Percentiles rank a stretch among this genome's conserved stretches.
Evolutionary conservation across 2,329 filamentous ascomycete genomes (phyloP).

Genomic region (Epichloe coenophiala): DNA sequence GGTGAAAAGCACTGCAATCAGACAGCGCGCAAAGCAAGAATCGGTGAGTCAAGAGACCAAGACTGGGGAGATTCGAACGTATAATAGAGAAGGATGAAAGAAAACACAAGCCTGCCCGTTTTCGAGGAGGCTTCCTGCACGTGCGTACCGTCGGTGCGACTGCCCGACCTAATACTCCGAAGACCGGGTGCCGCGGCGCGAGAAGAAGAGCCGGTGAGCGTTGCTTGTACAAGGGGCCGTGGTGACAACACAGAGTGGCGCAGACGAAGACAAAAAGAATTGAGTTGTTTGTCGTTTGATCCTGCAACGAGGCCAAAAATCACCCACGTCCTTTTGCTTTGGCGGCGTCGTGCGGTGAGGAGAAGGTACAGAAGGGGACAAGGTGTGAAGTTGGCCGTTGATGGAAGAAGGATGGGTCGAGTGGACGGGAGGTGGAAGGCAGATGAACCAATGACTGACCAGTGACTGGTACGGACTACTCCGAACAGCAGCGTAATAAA

Average conservation of each 20-base stretch:
- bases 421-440: not conserved
- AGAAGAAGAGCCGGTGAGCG: not conserved
- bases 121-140: not conserved
- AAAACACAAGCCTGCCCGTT: not conserved
- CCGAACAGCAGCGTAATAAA: too few relatives aligned
- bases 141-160: conserved; percentile 3
- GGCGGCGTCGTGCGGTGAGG: not conserved
- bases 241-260: not conserved
- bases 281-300: not conserved
- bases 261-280: not conserved
- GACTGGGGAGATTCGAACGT: not conserved
- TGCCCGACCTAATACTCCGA: not conserved
- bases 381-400: not conserved
- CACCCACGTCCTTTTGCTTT: not conserved
- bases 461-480: too few relatives aligned
- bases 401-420: not conserved
- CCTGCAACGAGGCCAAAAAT: not conserved
- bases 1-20: not conserved
- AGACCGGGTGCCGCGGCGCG: not conserved
- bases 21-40: not conserved
- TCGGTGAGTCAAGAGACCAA: not conserved
- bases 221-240: not conserved
- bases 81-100: not conserved
- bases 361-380: not conserved
- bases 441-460: not conserved